phyloP scores from a whole-genome alignment of 257 asterid species.

The Eucommia ulmoides region DNA sequence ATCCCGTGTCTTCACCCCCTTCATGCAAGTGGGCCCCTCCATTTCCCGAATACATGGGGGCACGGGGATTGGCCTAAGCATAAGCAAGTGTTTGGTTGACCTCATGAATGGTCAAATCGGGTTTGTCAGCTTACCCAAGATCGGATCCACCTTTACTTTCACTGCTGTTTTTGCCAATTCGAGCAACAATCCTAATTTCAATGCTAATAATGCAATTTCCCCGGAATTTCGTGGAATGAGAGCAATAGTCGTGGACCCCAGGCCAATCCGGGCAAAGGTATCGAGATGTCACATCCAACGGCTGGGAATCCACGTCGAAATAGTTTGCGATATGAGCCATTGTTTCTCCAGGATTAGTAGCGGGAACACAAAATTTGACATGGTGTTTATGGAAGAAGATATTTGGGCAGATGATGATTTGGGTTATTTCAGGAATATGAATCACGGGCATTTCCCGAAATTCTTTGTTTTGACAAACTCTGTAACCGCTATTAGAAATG shows the following conservation, averaged over 20 bases:
- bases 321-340: slow-evolving; percentile 29
- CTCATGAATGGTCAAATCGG: slow-evolving; percentile 98
- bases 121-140: slow-evolving; percentile 51
- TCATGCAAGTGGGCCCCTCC: slow-evolving; percentile 96
- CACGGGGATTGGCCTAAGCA: slow-evolving; percentile 93
- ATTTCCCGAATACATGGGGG: slow-evolving; percentile 86
- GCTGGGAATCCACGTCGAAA: slow-evolving; percentile 56
- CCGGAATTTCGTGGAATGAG: slow-evolving; percentile 59
- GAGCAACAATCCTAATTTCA: slow-evolving; percentile 25
- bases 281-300: slow-evolving; percentile 70
- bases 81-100: slow-evolving; percentile 88
- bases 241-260: slow-evolving; percentile 77
- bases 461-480: slow-evolving; percentile 52
- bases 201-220: slow-evolving; percentile 21
- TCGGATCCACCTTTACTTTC: slow-evolving; percentile 87
- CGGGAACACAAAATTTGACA: slow-evolving; percentile 14
- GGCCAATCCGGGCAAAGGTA: slow-evolving; percentile 52
- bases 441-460: slow-evolving; percentile 23
- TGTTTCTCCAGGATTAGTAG: slow-evolving; percentile 16
- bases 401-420: slow-evolving; percentile 52
- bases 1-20: slow-evolving; percentile 68
- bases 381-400: slow-evolving; percentile 70
- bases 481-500: slow-evolving; percentile 20
- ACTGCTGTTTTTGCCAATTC: slow-evolving; percentile 54
- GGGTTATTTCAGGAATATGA: slow-evolving; percentile 13